Percentiles rank a stretch among this genome's conserved stretches.
phyloP scores from a whole-genome alignment of 345 rosid species.

The Physaria fendleri region DNA sequence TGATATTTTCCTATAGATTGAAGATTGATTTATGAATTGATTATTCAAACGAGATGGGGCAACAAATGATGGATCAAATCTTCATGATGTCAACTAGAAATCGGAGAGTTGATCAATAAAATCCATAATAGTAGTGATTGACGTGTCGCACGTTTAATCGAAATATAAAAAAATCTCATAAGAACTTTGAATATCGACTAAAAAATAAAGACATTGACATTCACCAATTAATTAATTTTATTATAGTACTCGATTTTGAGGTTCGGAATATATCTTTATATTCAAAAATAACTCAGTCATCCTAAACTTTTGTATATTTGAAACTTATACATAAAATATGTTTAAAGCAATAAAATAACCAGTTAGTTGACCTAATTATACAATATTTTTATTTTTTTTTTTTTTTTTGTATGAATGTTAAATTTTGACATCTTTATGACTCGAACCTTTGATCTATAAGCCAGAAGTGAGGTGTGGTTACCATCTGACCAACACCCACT shows the following conservation, averaged over 20 bases:
- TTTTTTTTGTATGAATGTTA: too few species aligned
- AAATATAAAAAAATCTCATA: background rate
- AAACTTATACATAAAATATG: background rate
- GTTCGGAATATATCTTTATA: background rate
- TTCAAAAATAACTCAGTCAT: background rate
- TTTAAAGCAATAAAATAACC: background rate
- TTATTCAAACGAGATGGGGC: constrained; percentile 25
- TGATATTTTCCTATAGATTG: constrained; percentile 13
- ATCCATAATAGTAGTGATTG: constrained; percentile 9
- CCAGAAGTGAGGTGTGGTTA: too few species aligned
- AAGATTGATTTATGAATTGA: constrained; percentile 24
- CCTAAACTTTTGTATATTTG: background rate
- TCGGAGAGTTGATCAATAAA: constrained; percentile 16
- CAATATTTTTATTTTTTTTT: too few species aligned
- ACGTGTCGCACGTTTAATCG: constrained; percentile 20
- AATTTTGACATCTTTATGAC: background rate
- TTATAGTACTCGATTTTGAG: background rate
- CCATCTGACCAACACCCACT: too few species aligned
- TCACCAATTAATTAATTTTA: constrained; percentile 1
- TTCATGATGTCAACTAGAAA: constrained; percentile 31
- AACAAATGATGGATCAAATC: constrained; percentile 32
- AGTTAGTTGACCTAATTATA: constrained; percentile 16
- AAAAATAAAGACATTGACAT: constrained; percentile 12
- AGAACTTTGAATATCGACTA: constrained; percentile 8
- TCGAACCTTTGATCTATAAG: background rate